These are phyloP conservation scores for Asterella californica DNA, from an alignment of 225 moss, liverwort and hornwort species.

Conservation along the genomic window DNA sequence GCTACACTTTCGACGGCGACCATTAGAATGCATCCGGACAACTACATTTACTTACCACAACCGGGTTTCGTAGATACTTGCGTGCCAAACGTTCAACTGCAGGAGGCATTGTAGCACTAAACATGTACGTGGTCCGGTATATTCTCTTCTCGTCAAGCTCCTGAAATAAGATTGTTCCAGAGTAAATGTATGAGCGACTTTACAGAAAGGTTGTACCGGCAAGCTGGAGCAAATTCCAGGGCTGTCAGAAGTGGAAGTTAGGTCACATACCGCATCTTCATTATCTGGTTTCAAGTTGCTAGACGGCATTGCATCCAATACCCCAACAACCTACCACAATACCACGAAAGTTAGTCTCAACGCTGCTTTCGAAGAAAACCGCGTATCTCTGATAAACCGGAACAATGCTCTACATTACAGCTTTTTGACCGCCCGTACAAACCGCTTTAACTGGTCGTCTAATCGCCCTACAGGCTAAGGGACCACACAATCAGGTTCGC, in stretches of 20 bases:
- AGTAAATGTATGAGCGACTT: not conserved
- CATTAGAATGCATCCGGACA: not conserved
- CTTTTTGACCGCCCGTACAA: not conserved
- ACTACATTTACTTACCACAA: conserved; percentile 58
- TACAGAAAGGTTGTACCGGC: not conserved
- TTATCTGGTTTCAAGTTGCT: conserved; percentile 99
- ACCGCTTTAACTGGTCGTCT: too few species aligned
- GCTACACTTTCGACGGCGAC: not conserved
- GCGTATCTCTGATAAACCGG: not conserved
- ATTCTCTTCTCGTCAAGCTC: conserved; percentile 96
- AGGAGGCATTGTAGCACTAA: conserved; percentile 99
- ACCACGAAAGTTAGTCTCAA: not conserved
- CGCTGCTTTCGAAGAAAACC: not conserved
- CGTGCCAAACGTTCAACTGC: conserved; percentile 92
- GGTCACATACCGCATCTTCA: conserved; percentile 85
- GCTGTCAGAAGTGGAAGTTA: not conserved
- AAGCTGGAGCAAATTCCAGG: not conserved
- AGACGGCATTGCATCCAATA: conserved; percentile 99
- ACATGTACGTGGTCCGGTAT: conserved; percentile 98
- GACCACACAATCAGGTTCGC: not conserved
- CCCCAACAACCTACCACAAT: conserved; percentile 73
- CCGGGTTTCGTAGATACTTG: conserved; percentile 97
- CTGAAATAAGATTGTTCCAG: conserved; percentile 27
- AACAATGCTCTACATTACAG: not conserved
- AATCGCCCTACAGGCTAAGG: too few species aligned